Base-by-base conservation (phyloP, 345 rosid species). In the Gossypium australe region DNA sequence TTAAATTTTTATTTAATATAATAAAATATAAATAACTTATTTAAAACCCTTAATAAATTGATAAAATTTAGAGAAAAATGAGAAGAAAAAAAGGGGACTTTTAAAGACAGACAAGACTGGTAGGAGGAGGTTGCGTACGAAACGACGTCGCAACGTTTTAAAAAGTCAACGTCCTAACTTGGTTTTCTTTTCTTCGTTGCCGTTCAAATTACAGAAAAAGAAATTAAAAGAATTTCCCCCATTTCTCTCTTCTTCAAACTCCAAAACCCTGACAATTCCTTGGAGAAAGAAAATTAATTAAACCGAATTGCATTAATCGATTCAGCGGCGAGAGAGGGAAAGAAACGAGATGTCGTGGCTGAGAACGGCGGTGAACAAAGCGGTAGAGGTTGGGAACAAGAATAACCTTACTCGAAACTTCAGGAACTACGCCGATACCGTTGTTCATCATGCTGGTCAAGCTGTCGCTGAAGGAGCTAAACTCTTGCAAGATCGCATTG, bases 381-480 rank as follows among this genome's bases (percentile, higher is more conserved):
- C 99, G 43, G 97, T 95, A 83, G 98, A 95, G 86, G 98, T 76
- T 2, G 99, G 99, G 25, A 91, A 91, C 91, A 91, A 89, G 79
- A 95, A 89, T 81, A 92, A 92, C 74, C 89, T 95, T 77, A 91
- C 99, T 4, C 96, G 88, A 77, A 87, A 91, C 73, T 92, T 95
- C 80, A 89, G 74, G 84, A 93, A 84, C 87, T 91, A 89, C 49
- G 96, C 98, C 51, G 97, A 95, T 86, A 75, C 92, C 84, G 94
- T 95, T 80, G 98, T 91, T 71, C 97, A 94, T 20, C 98, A 92
- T 14, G 98, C 98, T 41, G 99, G 98, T 17, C 98, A 91, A 76
- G 97, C 98, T 77, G 96, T 95, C 69, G 90, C 93, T 14, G 98
- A 86, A 80, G 97, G 99, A 70, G 97, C 98, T 77, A 95, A 93